Base-by-base conservation (phyloP, 768 basidiomycete species). In the Pleurotus platypus region DNA sequence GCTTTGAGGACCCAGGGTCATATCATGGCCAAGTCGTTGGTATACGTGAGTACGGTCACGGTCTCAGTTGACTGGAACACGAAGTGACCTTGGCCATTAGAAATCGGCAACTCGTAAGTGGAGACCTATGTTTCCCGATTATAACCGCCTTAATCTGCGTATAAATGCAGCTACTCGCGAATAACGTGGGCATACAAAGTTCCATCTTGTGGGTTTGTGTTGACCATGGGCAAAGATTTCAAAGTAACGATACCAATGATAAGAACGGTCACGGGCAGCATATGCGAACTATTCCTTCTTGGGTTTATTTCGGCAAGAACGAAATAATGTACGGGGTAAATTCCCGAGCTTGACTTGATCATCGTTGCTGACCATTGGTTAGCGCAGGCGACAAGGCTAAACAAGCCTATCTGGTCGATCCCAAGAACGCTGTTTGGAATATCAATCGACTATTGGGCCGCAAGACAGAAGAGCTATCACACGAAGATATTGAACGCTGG, bases 371-470 rank as follows among this genome's bases (percentile, higher is more conserved):
- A n/a, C 9, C 26, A 0, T n/a, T 49, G 8, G 6, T 5, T 35
- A 50, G 49, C 4, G 30, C 38, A 1, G 30, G 49, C 7, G 13
- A 50, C 11, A 37, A 27, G 12, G 49, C 49, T 13, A 15, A 50
- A 24, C n/a, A 50, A 15, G 49, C 27, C 0, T n/a, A 50, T 37
- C 49, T 11, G 3, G n/a, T 37, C 30, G 6, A 50, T 30, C 49
- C 49, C 38, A 37, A 27, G 35, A 50, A 50, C 18, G 38, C 15
- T 35, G 77, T 83, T 60, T 83, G 81, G 67, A 77, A 80, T 68
- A 79, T 76, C 63, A 83, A 84, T 72, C 81, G 81, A 62, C 70
- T 84, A 58, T 81, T 83, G 59, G 82, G 81, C 35, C 72, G 80
- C 58, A 76, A 76, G 59, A 78, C 76, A 60, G 63, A 69, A 49